These are phyloP conservation scores for Colletotrichum nymphaeae DNA, from an alignment of 2,329 filamentous ascomycete genomes.

Conservation along the genomic window DNA sequence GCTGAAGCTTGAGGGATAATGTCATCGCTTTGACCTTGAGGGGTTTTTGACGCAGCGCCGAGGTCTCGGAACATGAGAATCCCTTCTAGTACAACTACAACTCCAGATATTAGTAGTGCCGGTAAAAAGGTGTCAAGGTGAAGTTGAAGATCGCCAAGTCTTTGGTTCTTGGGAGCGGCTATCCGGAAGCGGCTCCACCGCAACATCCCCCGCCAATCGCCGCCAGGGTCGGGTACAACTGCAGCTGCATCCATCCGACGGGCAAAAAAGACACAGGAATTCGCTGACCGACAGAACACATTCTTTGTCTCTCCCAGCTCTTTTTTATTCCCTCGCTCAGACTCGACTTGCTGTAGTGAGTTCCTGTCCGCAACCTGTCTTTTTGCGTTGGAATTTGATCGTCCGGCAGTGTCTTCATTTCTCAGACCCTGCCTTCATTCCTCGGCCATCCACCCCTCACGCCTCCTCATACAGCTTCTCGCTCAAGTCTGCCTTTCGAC, in stretches of 20 bases:
- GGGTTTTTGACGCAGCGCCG: background rate
- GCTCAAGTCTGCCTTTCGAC: background rate
- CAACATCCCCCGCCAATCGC: constrained; percentile 20
- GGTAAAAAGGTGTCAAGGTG: background rate
- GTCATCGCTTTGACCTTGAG: background rate
- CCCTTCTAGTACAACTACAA: background rate
- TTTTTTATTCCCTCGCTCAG: background rate
- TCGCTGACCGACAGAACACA: background rate
- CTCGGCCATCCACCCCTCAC: background rate
- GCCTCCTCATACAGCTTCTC: background rate
- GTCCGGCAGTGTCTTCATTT: background rate
- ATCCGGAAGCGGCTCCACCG: constrained; percentile 30
- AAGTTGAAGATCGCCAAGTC: constrained; percentile 16
- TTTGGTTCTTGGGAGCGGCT: constrained; percentile 16
- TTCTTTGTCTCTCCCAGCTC: background rate
- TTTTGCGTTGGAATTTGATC: constrained; percentile 4
- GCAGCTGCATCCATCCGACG: constrained; percentile 15
- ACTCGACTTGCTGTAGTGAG: background rate
- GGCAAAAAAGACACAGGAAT: background rate
- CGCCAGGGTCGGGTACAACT: constrained; percentile 8
- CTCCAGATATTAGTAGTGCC: background rate
- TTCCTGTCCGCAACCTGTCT: background rate
- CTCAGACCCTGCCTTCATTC: background rate
- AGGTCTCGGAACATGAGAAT: no score
- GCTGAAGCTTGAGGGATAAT: background rate